phyloP scores from a whole-genome alignment of 371 early-diverging fungal genomes.

The Zychaea mexicana region DNA sequence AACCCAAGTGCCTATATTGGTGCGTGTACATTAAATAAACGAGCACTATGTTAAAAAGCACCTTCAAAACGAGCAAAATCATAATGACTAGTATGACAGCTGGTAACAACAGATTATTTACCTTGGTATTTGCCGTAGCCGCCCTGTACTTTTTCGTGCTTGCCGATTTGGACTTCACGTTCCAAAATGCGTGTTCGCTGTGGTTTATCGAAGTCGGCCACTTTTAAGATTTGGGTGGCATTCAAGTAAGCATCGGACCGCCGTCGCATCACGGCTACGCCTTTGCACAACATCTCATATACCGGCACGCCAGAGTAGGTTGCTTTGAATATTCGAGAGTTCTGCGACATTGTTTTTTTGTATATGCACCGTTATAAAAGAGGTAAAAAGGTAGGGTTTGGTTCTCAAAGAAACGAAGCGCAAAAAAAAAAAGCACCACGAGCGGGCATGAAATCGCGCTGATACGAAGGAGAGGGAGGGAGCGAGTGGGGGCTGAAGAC shows the following conservation, averaged over 20 bases:
- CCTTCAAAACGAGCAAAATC: neutral
- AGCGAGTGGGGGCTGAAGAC: too few species aligned
- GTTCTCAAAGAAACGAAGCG: too few species aligned
- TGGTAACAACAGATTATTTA: constrained; percentile 58
- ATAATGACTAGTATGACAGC: neutral
- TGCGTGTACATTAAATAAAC: neutral
- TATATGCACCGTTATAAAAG: too few species aligned
- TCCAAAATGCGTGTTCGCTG: constrained; percentile 89
- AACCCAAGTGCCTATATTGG: constrained; percentile 70
- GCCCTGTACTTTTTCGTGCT: constrained; percentile 93
- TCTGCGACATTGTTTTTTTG: too few species aligned
- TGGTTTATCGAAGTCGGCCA: constrained; percentile 90
- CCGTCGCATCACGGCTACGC: constrained; percentile 89
- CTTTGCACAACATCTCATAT: constrained; percentile 83
- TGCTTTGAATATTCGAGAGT: constrained; percentile 55
- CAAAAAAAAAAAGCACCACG: neutral
- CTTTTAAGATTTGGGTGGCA: constrained; percentile 95
- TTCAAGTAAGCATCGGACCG: constrained; percentile 84
- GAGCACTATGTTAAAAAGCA: neutral
- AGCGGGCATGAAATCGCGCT: neutral
- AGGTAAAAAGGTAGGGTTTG: too few species aligned
- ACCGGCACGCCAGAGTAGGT: constrained; percentile 92
- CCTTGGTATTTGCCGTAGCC: constrained; percentile 97
- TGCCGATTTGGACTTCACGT: constrained; percentile 76
- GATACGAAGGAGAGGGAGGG: too few species aligned